A percentile compares a stretch with the other conserved stretches of the same genome.
Evolutionary conservation across 768 basidiomycete genomes (phyloP).

Genomic region (Suillus subalutaceus): DNA sequence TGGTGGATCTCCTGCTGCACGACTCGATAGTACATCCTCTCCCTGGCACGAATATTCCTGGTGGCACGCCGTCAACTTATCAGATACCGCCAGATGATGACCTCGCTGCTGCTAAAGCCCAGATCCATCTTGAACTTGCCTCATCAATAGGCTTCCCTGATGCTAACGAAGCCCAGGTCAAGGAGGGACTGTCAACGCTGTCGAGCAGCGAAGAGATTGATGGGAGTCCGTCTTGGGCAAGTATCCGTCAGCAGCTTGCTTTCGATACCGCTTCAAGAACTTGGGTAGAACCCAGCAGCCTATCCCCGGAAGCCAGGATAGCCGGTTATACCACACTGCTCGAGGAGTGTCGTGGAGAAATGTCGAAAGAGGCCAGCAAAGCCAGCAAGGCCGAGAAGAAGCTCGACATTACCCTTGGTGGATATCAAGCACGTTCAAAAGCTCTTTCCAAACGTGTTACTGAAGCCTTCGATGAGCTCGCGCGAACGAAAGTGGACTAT

Average conservation of each 20-base stretch:
- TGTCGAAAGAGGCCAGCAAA: conserved; percentile 81
- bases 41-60: conserved; percentile 82
- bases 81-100: conserved; percentile 77
- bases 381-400: conserved; percentile 91
- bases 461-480: conserved; percentile 72
- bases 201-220: conserved; percentile 64
- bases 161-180: conserved; percentile 77
- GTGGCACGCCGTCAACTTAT: conserved; percentile 70
- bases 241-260: conserved; percentile 58
- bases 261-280: conserved; percentile 56
- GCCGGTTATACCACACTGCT: conserved; percentile 67
- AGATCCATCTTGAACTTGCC: conserved; percentile 83
- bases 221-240: conserved; percentile 72
- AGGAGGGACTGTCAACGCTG: conserved; percentile 70
- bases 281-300: conserved; percentile 68
- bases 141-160: conserved; percentile 81
- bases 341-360: conserved; percentile 62
- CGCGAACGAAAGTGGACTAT: conserved; percentile 66
- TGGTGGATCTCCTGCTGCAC: conserved; percentile 79
- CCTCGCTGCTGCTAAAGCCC: conserved; percentile 66
- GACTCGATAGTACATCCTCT: conserved; percentile 88
- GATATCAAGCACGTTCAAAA: conserved; percentile 79
- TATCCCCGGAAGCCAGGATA: conserved; percentile 62
- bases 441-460: conserved; percentile 64
- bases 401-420: conserved; percentile 83